phyloP scores from a whole-genome alignment of 176 grass and related monocot genomes.

The Paspalum notatum region DNA sequence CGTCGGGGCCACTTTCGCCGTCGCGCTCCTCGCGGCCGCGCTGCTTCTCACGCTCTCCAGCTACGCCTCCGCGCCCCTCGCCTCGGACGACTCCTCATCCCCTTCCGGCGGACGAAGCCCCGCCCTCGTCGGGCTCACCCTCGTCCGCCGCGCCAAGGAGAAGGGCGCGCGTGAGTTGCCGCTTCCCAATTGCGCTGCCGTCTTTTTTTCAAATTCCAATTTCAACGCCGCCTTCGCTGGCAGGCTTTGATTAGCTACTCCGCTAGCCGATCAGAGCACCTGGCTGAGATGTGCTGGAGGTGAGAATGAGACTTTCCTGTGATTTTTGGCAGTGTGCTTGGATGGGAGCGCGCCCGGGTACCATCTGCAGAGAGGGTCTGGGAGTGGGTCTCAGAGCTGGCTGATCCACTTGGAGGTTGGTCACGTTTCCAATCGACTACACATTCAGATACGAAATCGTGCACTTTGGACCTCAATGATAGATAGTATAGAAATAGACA shows the following conservation, averaged over 20 bases:
- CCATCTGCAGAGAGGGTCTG: constrained; percentile 67
- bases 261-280: neutral
- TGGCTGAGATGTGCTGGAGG: no score
- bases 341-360: constrained; percentile 69
- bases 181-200: no score
- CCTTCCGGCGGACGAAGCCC: neutral
- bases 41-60: constrained; percentile 55
- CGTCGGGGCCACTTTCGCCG: constrained; percentile 46
- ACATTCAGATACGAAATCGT: neutral
- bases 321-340: constrained; percentile 66
- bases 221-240: neutral
- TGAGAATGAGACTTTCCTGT: neutral
- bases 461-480: neutral
- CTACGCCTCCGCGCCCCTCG: constrained; percentile 34
- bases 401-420: constrained; percentile 74
- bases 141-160: constrained; percentile 59
- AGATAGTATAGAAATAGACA: neutral
- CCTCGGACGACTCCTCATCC: neutral
- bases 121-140: constrained; percentile 67
- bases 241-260: neutral
- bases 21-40: constrained; percentile 48
- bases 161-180: constrained; percentile 71
- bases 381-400: constrained; percentile 52
- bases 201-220: neutral
- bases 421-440: neutral